Evolutionary conservation across 192 early-diverging fungal species (phyloP).

Genomic region (Coemansia reversa): DNA sequence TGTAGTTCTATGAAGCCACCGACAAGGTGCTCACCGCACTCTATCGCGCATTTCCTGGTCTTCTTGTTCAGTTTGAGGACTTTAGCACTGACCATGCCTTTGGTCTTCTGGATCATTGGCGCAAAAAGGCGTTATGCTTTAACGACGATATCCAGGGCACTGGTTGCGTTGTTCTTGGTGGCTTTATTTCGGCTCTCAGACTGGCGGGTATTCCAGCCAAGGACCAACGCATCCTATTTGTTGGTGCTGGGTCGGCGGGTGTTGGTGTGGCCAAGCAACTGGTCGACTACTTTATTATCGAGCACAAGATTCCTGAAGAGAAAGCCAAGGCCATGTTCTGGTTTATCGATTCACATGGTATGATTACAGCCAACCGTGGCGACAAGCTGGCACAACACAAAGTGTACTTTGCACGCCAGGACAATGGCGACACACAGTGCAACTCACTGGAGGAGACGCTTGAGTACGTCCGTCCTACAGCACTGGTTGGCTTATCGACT

Average conservation of each 20-base stretch:
- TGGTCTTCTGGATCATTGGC: constrained; percentile 75
- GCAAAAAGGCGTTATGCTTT: constrained; percentile 75
- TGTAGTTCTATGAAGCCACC: no score
- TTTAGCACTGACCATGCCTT: constrained; percentile 93
- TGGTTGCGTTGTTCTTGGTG: constrained; percentile 89
- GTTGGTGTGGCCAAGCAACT: constrained; percentile 91
- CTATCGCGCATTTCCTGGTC: constrained; percentile 66
- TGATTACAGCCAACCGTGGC: constrained; percentile 83
- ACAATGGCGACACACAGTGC: constrained; percentile 77
- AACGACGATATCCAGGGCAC: constrained; percentile 73
- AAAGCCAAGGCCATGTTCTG: constrained; percentile 60
- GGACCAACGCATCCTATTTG: constrained; percentile 85
- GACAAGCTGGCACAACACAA: constrained; percentile 80
- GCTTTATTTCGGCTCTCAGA: constrained; percentile 83
- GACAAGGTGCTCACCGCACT: constrained; percentile 60
- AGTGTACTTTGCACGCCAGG: constrained; percentile 80
- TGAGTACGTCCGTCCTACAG: constrained; percentile 83
- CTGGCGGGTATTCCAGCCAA: constrained; percentile 63
- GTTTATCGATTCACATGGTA: constrained; percentile 87
- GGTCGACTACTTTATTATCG: constrained; percentile 71
- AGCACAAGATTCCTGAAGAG: constrained; percentile 69
- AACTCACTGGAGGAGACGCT: constrained; percentile 69
- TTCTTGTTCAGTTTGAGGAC: constrained; percentile 97
- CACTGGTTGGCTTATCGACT: constrained; percentile 83
- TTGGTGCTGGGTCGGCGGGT: constrained; percentile 89